Base-by-base conservation (phyloP, 345 rosid species). In the Rhodamnia argentea region DNA sequence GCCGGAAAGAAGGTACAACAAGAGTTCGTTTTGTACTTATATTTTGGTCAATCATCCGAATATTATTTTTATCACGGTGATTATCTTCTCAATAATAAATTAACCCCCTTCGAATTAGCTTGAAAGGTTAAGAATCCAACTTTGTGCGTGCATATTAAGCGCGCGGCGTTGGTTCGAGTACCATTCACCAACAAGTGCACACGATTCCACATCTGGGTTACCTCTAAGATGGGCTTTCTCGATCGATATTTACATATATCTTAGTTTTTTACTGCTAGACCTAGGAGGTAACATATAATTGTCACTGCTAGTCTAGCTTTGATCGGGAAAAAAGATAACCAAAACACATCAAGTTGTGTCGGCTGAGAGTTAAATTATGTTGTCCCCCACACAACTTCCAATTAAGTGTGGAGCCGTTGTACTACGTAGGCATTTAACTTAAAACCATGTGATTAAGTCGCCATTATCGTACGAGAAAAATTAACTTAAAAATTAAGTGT, bases 161-260 rank as follows among this genome's bases (percentile, higher is more conserved):
- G 24, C 3, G 15, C 23, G 18, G 18, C 47, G 32, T 70, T 5
- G 26, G 47, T 18, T 42, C 78, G 4, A 18, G 10, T 18, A 18
- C 26, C 47, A 70, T 70, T 70, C 47, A 3, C 26, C 26, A 18
- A 11, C 24, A 70, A 70, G 11, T 2, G 13, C 23, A 10, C 78
- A 4, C 13, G 8, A 70, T 70, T 37, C 47, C 26, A 32, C 22
- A 20, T 18, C 14, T 18, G 11, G 78, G 44, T 24, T 32, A 8
- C 0, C 10, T 20, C 44, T 18, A 32, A 32, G 0, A 0, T 10
- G 3, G 23, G 47, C 78, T 70, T 70, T 15, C 6, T 37, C 40
- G 24, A 70, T 32, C 42, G 0, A 70, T 32, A 70, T 70, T 24
- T 29, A 32, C 76, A 70, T 70, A 70, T 8, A 32, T 0, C 32